A percentile compares a stretch with the other conserved stretches of the same genome.
Conservation (phyloP, 352 stramenopile genomes). For the Pythium apleroticum region DNA sequence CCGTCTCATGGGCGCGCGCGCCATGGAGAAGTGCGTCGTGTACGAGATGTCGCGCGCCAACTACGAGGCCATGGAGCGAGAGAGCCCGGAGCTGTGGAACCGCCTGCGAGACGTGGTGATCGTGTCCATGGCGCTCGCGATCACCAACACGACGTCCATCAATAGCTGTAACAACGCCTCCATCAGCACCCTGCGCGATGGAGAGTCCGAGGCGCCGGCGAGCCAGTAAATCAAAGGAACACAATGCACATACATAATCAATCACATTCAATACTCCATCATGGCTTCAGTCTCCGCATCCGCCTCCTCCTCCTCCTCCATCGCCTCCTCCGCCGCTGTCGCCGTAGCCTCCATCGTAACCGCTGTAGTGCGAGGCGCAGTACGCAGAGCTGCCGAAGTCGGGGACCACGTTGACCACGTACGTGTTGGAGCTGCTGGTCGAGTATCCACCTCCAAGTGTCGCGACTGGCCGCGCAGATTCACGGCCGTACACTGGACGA, state of each 20-base stretch:
- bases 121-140: conserved; percentile 77
- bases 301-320: too few species aligned
- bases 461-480: too few species aligned
- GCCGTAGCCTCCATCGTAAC: too few species aligned
- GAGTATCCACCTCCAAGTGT: not conserved
- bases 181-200: conserved; percentile 8
- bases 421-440: not conserved
- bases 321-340: too few species aligned
- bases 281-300: too few species aligned
- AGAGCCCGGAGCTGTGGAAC: conserved; percentile 63
- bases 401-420: conserved; percentile 7
- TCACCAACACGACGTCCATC: conserved; percentile 74
- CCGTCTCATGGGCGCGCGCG: conserved; percentile 57
- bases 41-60: conserved; percentile 67
- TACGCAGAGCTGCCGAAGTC: not conserved
- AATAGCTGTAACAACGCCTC: conserved; percentile 51
- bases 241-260: conserved; percentile 2
- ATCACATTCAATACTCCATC: too few species aligned
- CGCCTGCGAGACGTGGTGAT: conserved; percentile 80
- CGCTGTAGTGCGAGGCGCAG: not conserved
- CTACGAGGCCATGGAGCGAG: conserved; percentile 63
- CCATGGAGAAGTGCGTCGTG: conserved; percentile 55
- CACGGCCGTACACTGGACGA: too few species aligned
- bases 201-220: conserved; percentile 1
- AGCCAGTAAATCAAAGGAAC: conserved; percentile 13